Evolutionary conservation across 495 filamentous ascomycete genomes (phyloP).

Genomic region (Amphirosellinia nigrospora): DNA sequence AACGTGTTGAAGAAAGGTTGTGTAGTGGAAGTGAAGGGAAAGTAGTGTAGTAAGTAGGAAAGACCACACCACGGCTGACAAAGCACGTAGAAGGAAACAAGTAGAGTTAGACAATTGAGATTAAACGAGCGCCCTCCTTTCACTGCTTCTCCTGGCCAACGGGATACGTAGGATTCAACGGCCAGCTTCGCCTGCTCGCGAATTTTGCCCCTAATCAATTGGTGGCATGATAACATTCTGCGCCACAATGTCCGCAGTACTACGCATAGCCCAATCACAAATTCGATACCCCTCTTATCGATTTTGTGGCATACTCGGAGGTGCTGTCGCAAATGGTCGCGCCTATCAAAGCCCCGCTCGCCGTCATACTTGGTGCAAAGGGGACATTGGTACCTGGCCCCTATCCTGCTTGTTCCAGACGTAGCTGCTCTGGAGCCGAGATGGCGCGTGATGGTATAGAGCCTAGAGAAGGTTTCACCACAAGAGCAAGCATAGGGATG

Average conservation of each 20-base stretch:
- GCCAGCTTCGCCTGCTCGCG: not conserved
- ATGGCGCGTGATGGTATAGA: not conserved
- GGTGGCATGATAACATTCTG: not conserved
- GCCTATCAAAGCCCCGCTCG: not conserved
- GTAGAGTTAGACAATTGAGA: not conserved
- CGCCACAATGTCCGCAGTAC: not conserved
- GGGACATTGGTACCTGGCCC: not conserved
- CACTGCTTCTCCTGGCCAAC: not conserved
- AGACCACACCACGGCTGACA: not conserved
- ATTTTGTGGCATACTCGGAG: not conserved
- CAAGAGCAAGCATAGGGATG: not conserved
- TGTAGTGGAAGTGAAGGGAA: too few relatives aligned
- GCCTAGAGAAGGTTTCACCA: not conserved
- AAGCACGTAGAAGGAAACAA: not conserved
- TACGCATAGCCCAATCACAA: not conserved
- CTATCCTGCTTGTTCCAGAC: not conserved
- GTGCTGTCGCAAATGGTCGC: not conserved
- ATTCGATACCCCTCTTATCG: not conserved
- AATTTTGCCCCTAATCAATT: not conserved
- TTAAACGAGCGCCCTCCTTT: not conserved
- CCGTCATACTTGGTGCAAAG: not conserved
- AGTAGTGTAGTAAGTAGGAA: too few relatives aligned
- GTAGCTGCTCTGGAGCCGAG: not conserved
- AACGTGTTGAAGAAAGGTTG: too few relatives aligned
- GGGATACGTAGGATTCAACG: not conserved